Base-by-base conservation (phyloP, 2,329 filamentous ascomycete species). In the Capronia epimyces region DNA sequence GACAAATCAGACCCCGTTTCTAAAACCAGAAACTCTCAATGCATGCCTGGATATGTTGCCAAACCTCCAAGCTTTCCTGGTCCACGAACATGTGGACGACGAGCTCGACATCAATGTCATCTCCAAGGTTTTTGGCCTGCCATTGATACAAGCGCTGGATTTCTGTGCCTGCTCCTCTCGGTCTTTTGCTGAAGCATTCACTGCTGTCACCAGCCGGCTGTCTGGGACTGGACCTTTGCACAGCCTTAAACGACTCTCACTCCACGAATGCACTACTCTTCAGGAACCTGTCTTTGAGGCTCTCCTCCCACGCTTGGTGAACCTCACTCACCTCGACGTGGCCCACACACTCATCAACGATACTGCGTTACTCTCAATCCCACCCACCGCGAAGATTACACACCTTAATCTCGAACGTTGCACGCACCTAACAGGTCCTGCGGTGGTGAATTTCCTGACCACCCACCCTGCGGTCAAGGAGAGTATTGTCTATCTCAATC, bases 371-470 rank as follows among this genome's bases (percentile, higher is more conserved):
- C 72, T 78, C 60, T 81, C 80, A 16, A 86, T 91, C 56, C 86
- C 87, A 1, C 64, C 74, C n/a, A 83, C 83, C 3, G 87, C 87
- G 9, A 75, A 73, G 56, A 77, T 91, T 57, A 89, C 84, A 1
- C 87, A 93, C 64, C 72, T 93, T 47, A 90, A 89, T 63, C 71
- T 93, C 41, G 81, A 84, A 56, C 87, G 86, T 67, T 91, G 87
- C 73, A 82, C 80, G 46, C 76, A 81, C 46, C 74, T 93, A 46
- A 80, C 80, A 8, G 82, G 86, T 1, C 71, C 79, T 12, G 78
- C 72, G 7, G 79, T 91, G 13, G 80, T 89, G 55, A 75, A 83
- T 50, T 90, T 91, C 64, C 67, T 91, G 52, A 75, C 78, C 12
- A 79, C 77, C 22, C 87, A 91, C 63, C 84, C 86, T 1, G 83